Percentiles rank a stretch among this genome's conserved stretches.
Evolutionary conservation across 1,139 yeast species (phyloP).

Genomic region (Groenewaldozyma auringiensis): DNA sequence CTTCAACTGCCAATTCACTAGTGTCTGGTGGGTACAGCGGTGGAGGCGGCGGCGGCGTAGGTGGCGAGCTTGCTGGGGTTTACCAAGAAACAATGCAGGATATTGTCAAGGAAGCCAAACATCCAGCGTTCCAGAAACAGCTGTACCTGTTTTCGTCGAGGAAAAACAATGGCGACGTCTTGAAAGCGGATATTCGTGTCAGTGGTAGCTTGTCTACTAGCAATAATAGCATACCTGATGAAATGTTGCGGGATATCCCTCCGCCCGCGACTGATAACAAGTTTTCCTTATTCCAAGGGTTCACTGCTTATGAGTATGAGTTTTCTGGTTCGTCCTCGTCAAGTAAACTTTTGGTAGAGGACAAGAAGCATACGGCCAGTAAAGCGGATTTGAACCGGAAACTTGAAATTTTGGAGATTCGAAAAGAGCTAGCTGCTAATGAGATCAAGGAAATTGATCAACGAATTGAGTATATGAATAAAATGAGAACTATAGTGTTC

Average conservation of each 20-base stretch:
- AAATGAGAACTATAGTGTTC: slow-evolving; percentile 45
- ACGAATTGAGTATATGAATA: slow-evolving; percentile 44
- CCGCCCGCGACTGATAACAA: slow-evolving; percentile 14
- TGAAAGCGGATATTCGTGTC: slow-evolving; percentile 26
- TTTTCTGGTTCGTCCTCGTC: slow-evolving; percentile 1
- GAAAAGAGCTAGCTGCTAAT: slow-evolving; percentile 54
- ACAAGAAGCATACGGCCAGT: slow-evolving; percentile 16
- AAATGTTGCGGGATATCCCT: slow-evolving; percentile 46
- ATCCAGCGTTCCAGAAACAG: slow-evolving; percentile 32
- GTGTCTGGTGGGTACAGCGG: slow-evolving; percentile 21
- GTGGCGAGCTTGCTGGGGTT: slow-evolving; percentile 34
- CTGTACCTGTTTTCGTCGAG: slow-evolving; percentile 30
- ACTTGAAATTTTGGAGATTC: slow-evolving; percentile 49
- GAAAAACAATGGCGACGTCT: slow-evolving; percentile 38
- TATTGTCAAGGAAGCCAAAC: slow-evolving; percentile 25
- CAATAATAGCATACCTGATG: slow-evolving; percentile 40
- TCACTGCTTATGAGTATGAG: slow-evolving; percentile 41
- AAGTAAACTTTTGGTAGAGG: slow-evolving; percentile 27
- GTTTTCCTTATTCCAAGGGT: slow-evolving; percentile 59
- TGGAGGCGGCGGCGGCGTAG: no score
- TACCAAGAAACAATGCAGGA: slow-evolving; percentile 45
- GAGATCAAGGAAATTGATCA: slow-evolving; percentile 57
- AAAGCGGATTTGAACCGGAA: slow-evolving; percentile 39
- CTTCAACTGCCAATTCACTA: slow-evolving; percentile 33
- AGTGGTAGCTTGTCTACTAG: slow-evolving; percentile 32